Base-by-base conservation (phyloP, 2,329 filamentous ascomycete genomes). In the Phyllosticta citriasiana region DNA sequence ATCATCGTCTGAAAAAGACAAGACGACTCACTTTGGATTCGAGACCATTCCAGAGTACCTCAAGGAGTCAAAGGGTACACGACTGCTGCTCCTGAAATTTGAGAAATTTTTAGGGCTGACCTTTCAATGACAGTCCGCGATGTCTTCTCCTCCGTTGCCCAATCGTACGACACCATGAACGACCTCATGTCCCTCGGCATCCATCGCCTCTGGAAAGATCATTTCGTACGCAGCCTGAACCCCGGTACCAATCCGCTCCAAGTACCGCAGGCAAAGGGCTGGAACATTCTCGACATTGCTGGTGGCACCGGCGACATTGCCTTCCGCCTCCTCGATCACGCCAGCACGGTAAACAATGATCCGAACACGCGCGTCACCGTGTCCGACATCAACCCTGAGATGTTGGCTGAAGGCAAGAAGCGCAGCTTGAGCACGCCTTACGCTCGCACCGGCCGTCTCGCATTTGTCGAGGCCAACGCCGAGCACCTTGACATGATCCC, bases 131-230 rank as follows among this genome's bases (percentile, higher is more conserved):
- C 78, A 81, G 92, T 97, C 51, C 88, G 88, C 63, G 85, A 84
- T 52, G 94, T 99, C 62, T 99, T 99, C 79, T 93, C 90, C 74
- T 97, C 88, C 66, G 94, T 99, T 51, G 94, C 94, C 67, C 86
- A 89, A 65, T 91, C 88, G 19, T 99, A 99, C 77, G 94, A 99
- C 76, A 88, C 87, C 64, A 99, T 99, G 94, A 99, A 99, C 78
- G 94, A 99, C 74, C 83, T 97, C 67, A 99, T 99, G 94, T 97
- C 94, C 7, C 84, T 99, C 55, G 94, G 94, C 60, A 92, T 96
- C 77, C 94, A 99, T 75, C 88, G 94, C 53, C 79, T 99, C 47
- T 99, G 94, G 94, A 99, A 89, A 79, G 93, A 97, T 76, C 87
- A 96, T 77, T 99, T 97, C 74, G 93, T 99, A 54, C 87, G 89